Base-by-base conservation (phyloP, 164 flowering plant genomes). In the Berberis vulgaris region DNA sequence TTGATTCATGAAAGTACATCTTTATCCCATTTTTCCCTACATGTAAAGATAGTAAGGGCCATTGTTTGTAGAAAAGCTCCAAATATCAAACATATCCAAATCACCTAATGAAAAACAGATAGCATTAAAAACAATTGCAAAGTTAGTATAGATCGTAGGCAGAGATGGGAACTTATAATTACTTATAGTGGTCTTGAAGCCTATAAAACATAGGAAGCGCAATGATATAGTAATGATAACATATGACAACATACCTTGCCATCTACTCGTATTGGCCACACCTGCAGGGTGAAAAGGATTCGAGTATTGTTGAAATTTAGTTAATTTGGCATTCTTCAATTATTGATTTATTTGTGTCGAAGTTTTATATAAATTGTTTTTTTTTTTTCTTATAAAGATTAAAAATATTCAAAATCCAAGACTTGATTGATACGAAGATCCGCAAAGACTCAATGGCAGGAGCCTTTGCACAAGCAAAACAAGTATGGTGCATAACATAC, bases 211-310 rank as follows among this genome's bases (percentile, higher is more conserved):
- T 77, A 5, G 96, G 89, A 39, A 88, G 83, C 62, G 92, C 96
- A 62, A 88, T 82, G 3, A 86, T 4, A 50, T 88, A 88, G 74
- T 88, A 88, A 45, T 83, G 71, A 26, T 88, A 42, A 88, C 90
- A 72, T 82, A 88, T 41, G 91, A 91, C 57, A 88, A 91, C 1
- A 85, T 62, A 13, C 75, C 84, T 77, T 88, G 96, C 96, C 96
- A 86, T 58, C 96, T 92, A 65, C 88, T 79, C 26, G 92, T 92
- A 67, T 86, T 82, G 3, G 92, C 92, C 67, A 86, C 88, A 10
- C 89, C 88, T 81, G 72, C 65, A 69, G 7, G 26, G 7, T 4
- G 7, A 3, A 57, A 57, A 41, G 2, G 41, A 3, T 5, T 7
- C 8, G 8, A 40, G 40, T 57, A 41, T 5, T 41, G 6, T 55